Evolutionary conservation across 192 early-diverging fungal genomes (phyloP), one percentile per base, ranked within the genome.

Genomic region (Rhizophlyctis rosea): DNA sequence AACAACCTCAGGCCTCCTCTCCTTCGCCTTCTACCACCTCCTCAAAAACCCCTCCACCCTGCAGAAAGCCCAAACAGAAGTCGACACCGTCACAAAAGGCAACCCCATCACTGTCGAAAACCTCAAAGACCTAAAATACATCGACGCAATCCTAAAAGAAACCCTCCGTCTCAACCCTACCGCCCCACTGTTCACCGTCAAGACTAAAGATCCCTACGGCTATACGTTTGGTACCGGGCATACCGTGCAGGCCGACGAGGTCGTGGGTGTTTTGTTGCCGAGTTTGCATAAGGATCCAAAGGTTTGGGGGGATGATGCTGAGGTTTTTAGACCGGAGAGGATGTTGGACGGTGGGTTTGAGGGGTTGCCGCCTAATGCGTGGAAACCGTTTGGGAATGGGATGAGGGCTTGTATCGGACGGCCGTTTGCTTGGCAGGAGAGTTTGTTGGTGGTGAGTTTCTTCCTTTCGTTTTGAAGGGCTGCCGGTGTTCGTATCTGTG

Each of bases 281-380:
- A 54, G 27, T 16, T 29, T 54, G 1, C 39, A 56, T 1, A 61
- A 16, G 18, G 47, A 54, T 27, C 21, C 59, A 0, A 48, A 61
- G 28, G 39, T 56, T n/a, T 61, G 59, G 59, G 59, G 59, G 18
- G 47, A 61, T 16, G 59, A 61, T 61, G 59, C 59, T 27, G 47
- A 54, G 1, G 59, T 57, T 9, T 61, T 61, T 2, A 24, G 47
- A n/a, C 59, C 59, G 14, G 47, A 54, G 21, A 11, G 59, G 49
- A 53, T 47, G 59, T 28, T 61, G 1, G 59, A 56, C 25, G 47
- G 47, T 1, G 50, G 29, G 47, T 53, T 56, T 1, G 47, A 0
- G 23, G 21, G 23, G 23, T 23, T 53, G n/a, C 39, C 39, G 44
- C 47, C 18, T n/a, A 56, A 54, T 54, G 21, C 47, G 9, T 61